phyloP scores from a whole-genome alignment of 129 eudicot genomes.

The Chrysanthemum lavandulifolium region DNA sequence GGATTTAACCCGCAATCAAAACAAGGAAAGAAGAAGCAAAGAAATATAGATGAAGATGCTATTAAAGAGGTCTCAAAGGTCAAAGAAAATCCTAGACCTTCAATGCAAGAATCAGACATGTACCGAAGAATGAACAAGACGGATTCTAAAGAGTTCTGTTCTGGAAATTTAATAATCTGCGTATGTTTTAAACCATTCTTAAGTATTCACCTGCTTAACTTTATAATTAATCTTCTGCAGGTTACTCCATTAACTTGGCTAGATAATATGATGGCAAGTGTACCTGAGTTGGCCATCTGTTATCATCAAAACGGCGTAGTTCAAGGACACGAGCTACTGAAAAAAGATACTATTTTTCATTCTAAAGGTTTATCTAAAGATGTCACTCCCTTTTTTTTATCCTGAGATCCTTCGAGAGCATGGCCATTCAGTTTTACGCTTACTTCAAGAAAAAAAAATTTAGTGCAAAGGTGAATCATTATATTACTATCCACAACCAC shows the following conservation, averaged over 20 bases:
- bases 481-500: too few relatives aligned
- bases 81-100: conserved; percentile 68
- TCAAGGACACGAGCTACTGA: conserved; percentile 94
- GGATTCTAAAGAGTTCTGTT: conserved; percentile 74
- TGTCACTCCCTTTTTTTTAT: conserved; percentile 90
- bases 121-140: conserved; percentile 66
- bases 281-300: conserved; percentile 97
- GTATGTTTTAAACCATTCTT: conserved; percentile 55
- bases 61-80: conserved; percentile 72
- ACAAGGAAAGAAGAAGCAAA: conserved; percentile 62
- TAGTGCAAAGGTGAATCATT: too few relatives aligned
- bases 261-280: conserved; percentile 98
- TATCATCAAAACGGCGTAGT: conserved; percentile 97
- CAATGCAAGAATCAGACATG: conserved; percentile 87
- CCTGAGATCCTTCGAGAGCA: conserved; percentile 92
- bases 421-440: conserved; percentile 88
- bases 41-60: conserved; percentile 49
- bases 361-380: conserved; percentile 91
- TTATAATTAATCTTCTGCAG: conserved; percentile 35
- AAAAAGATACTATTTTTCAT: conserved; percentile 86
- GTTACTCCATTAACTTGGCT: conserved; percentile 96
- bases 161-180: conserved; percentile 94
- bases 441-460: conserved; percentile 65
- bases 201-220: background rate
- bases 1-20: conserved; percentile 35